phyloP scores from a whole-genome alignment of 2,329 filamentous ascomycete genomes.

The Colletotrichum brevisporum region DNA sequence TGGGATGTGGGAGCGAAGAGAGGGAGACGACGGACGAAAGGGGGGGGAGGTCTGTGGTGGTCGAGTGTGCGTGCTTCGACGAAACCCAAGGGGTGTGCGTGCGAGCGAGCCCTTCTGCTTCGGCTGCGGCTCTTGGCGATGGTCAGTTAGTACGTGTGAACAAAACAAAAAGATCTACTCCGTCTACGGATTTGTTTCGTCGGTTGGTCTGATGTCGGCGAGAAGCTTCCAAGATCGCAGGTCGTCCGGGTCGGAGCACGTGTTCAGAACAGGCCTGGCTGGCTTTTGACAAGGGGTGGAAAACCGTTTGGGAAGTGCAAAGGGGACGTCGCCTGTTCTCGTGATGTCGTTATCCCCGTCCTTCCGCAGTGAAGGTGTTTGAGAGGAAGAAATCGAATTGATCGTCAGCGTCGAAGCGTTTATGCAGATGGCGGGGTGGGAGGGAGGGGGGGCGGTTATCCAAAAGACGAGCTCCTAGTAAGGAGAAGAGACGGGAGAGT shows the following conservation, averaged over 20 bases:
- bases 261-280: slow-evolving; percentile 33
- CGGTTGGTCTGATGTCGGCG: slow-evolving; percentile 37
- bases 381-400: too few species aligned
- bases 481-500: background rate
- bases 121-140: too few species aligned
- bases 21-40: slow-evolving; percentile 4
- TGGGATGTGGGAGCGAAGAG: slow-evolving; percentile 21
- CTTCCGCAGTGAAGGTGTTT: slow-evolving; percentile 8
- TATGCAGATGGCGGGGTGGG: background rate
- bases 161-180: slow-evolving; percentile 14
- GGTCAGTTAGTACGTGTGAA: background rate
- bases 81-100: slow-evolving; percentile 3
- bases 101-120: background rate
- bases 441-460: background rate
- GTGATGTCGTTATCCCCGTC: background rate
- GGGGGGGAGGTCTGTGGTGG: slow-evolving; percentile 25
- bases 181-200: slow-evolving; percentile 8
- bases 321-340: slow-evolving; percentile 24
- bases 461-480: slow-evolving; percentile 14
- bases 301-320: slow-evolving; percentile 9
- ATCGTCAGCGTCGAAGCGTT: background rate
- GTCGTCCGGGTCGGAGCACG: slow-evolving; percentile 34
- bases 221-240: slow-evolving; percentile 26
- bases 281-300: slow-evolving; percentile 20
- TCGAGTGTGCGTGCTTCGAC: slow-evolving; percentile 8